Percentiles rank a stretch among this genome's conserved stretches.
phyloP scores from a whole-genome alignment of 1,139 yeast genomes.

The Scheffersomyces lignicola region DNA sequence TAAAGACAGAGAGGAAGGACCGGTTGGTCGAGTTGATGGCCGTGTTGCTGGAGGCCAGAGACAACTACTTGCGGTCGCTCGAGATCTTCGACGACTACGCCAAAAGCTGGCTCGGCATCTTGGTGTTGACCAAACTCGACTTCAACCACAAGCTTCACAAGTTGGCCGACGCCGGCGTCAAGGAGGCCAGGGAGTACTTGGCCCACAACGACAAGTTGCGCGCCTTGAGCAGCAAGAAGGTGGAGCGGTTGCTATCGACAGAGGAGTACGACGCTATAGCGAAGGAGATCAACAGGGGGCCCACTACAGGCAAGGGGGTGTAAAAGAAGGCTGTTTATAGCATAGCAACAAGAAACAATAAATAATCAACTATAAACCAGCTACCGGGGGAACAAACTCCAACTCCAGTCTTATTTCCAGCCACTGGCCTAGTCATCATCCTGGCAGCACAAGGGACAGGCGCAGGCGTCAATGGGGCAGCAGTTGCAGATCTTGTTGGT shows the following conservation, averaged over 20 bases:
- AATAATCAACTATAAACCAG: too few species aligned
- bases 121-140: slow-evolving; percentile 29
- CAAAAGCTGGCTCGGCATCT: slow-evolving; percentile 78
- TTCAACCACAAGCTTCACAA: slow-evolving; percentile 23
- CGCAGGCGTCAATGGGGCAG: slow-evolving; percentile 1
- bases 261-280: slow-evolving; percentile 4
- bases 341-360: too few species aligned
- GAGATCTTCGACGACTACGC: slow-evolving; percentile 72
- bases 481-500: background rate
- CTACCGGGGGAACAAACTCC: too few species aligned
- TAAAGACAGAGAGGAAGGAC: slow-evolving; percentile 23
- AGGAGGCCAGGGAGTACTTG: slow-evolving; percentile 25
- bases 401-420: too few species aligned
- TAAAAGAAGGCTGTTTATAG: too few species aligned
- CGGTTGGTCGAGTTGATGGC: slow-evolving; percentile 23
- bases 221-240: slow-evolving; percentile 19
- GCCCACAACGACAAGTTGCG: slow-evolving; percentile 22
- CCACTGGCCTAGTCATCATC: too few species aligned
- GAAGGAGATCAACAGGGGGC: background rate
- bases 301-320: too few species aligned
- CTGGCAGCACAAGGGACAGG: background rate
- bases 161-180: slow-evolving; percentile 10
- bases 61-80: slow-evolving; percentile 65
- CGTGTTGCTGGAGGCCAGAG: slow-evolving; percentile 38
- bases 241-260: slow-evolving; percentile 16